phyloP scores from a whole-genome alignment of 495 filamentous ascomycete species.

The Daldinia childiae region DNA sequence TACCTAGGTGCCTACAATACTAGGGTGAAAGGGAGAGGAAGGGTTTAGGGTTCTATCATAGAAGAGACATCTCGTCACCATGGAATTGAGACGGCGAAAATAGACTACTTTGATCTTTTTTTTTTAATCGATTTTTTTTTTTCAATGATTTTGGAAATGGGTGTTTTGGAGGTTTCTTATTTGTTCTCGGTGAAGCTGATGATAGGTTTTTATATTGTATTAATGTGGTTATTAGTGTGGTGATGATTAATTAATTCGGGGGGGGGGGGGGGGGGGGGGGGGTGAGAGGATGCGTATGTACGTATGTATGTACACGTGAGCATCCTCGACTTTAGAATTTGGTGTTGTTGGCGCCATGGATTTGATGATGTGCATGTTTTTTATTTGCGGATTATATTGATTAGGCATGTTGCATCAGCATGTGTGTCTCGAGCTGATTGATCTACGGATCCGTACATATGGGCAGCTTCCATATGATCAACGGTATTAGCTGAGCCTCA shows the following conservation, averaged over 20 bases:
- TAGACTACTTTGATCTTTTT: constrained; percentile 26
- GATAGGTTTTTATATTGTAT: not conserved
- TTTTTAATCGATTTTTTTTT: constrained; percentile 8
- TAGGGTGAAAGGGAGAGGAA: not conserved
- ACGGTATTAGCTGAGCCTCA: not conserved
- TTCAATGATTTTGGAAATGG: not conserved
- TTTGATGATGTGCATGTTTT: not conserved
- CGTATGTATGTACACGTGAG: constrained; percentile 4
- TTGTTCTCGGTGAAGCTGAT: not conserved
- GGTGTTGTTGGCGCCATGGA: not conserved
- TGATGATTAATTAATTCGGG: not conserved
- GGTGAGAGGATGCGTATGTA: not conserved
- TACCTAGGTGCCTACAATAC: constrained; percentile 1
- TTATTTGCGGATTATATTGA: not conserved
- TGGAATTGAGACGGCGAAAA: constrained; percentile 22
- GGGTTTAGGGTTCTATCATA: constrained; percentile 6
- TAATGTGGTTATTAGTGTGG: not conserved
- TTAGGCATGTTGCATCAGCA: not conserved
- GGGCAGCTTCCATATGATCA: not conserved
- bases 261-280: not conserved
- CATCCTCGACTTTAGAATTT: not conserved
- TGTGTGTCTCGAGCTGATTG: not conserved
- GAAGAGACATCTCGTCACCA: constrained; percentile 11
- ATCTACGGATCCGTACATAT: not conserved
- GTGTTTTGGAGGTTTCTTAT: no score